phyloP scores from a whole-genome alignment of 257 asterid genomes.

The Lavandula angustifolia region DNA sequence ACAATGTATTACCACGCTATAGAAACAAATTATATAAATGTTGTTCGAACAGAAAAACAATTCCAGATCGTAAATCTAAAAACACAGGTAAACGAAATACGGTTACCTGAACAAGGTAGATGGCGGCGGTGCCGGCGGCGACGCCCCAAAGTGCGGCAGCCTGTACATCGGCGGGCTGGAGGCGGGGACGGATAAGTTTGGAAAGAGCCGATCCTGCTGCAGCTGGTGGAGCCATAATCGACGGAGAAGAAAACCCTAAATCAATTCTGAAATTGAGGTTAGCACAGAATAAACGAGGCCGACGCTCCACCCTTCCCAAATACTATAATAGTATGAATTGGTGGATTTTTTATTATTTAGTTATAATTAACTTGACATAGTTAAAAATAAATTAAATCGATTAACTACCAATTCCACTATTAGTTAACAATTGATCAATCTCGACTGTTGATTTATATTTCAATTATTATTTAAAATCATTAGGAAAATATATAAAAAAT shows the following conservation, averaged over 20 bases:
- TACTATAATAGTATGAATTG: constrained; percentile 10
- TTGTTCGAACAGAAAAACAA: not conserved
- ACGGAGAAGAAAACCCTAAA: constrained; percentile 39
- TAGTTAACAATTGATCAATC: no score
- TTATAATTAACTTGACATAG: no score
- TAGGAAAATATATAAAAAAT: no score
- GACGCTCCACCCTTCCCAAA: constrained; percentile 11
- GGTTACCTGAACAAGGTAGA: constrained; percentile 44
- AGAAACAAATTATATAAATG: not conserved
- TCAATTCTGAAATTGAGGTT: constrained; percentile 5
- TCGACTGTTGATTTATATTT: no score
- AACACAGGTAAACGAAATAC: not conserved
- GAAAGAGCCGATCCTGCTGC: constrained; percentile 49
- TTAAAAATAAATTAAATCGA: no score
- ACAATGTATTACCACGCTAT: not conserved
- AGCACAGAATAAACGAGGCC: constrained; percentile 24
- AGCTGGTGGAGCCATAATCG: constrained; percentile 52
- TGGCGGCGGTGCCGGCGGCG: constrained; percentile 63
- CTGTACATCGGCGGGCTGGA: constrained; percentile 51
- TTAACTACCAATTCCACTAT: no score
- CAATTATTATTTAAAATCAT: no score
- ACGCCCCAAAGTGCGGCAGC: constrained; percentile 83
- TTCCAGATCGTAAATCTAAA: constrained; percentile 14
- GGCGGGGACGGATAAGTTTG: constrained; percentile 56
- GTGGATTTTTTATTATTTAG: not conserved